Conservation (phyloP, 371 early-diverging fungal genomes). For the Lichtheimia corymbifera region DNA sequence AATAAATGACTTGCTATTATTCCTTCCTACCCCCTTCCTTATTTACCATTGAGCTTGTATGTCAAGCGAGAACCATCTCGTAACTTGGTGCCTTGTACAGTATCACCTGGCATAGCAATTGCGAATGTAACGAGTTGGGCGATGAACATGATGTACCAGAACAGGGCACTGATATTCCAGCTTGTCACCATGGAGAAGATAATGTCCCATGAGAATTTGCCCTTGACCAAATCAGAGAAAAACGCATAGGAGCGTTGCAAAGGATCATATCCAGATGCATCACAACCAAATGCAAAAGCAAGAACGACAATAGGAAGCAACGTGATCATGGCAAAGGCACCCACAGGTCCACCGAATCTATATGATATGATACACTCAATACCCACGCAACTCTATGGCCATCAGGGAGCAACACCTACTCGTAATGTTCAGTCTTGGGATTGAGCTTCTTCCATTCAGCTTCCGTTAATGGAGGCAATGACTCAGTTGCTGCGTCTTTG, state of each 20-base stretch:
- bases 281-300: slow-evolving; percentile 71
- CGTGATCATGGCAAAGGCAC: slow-evolving; percentile 63
- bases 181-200: slow-evolving; percentile 23
- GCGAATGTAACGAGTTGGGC: slow-evolving; percentile 66
- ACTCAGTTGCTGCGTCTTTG: no score
- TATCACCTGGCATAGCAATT: slow-evolving; percentile 70
- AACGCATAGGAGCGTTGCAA: slow-evolving; percentile 24
- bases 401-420: slow-evolving; percentile 35
- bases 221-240: slow-evolving; percentile 16
- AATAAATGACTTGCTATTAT: background rate
- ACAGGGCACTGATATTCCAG: slow-evolving; percentile 49
- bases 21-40: background rate
- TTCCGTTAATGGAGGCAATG: no score
- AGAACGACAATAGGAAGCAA: slow-evolving; percentile 63
- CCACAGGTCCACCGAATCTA: slow-evolving; percentile 76
- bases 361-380: background rate
- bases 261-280: slow-evolving; percentile 51
- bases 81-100: slow-evolving; percentile 68
- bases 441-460: slow-evolving; percentile 28
- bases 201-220: slow-evolving; percentile 29
- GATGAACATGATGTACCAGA: slow-evolving; percentile 67
- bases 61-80: slow-evolving; percentile 66
- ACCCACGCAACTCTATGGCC: background rate
- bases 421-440: slow-evolving; percentile 61
- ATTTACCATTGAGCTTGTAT: slow-evolving; percentile 78